Evolutionary conservation across 164 flowering plant species (phyloP).

Genomic region (Sedum album): DNA sequence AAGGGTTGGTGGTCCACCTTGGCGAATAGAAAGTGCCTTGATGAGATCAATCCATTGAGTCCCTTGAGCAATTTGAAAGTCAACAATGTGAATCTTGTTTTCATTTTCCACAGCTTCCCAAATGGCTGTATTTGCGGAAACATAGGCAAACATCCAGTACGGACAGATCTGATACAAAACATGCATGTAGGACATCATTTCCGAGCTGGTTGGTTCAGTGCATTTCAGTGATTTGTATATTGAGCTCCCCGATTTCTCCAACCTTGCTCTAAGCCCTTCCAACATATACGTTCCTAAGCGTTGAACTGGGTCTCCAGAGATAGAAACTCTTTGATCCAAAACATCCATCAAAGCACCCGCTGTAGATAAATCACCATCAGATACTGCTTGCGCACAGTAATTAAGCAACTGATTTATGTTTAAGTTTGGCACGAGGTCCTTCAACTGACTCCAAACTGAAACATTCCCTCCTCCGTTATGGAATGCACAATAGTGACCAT

Average conservation of each 20-base stretch:
- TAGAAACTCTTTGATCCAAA: slow-evolving; percentile 3
- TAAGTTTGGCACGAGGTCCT: neutral
- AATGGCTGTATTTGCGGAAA: neutral
- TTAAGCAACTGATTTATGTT: neutral
- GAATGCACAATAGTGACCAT: neutral
- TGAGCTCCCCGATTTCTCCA: neutral
- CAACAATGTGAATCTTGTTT: slow-evolving; percentile 3
- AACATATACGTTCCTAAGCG: slow-evolving; percentile 8
- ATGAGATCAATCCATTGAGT: neutral
- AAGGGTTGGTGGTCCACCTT: neutral
- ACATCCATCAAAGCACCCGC: slow-evolving; percentile 4
- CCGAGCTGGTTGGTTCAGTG: slow-evolving; percentile 7
- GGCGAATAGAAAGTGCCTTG: neutral
- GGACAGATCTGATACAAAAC: slow-evolving; percentile 2
- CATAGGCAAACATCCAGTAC: slow-evolving; percentile 8
- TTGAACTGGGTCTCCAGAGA: slow-evolving; percentile 5
- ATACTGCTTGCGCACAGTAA: slow-evolving; percentile 3
- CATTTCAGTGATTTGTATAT: slow-evolving; percentile 8
- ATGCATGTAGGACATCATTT: slow-evolving; percentile 6
- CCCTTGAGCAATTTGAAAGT: slow-evolving; percentile 6
- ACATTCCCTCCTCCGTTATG: neutral
- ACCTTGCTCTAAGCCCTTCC: slow-evolving; percentile 8
- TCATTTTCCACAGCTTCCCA: slow-evolving; percentile 7
- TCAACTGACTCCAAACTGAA: neutral
- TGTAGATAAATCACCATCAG: slow-evolving; percentile 5